Evolutionary conservation across 2,329 filamentous ascomycete species (phyloP).

Genomic region (Pseudopithomyces chartarum): DNA sequence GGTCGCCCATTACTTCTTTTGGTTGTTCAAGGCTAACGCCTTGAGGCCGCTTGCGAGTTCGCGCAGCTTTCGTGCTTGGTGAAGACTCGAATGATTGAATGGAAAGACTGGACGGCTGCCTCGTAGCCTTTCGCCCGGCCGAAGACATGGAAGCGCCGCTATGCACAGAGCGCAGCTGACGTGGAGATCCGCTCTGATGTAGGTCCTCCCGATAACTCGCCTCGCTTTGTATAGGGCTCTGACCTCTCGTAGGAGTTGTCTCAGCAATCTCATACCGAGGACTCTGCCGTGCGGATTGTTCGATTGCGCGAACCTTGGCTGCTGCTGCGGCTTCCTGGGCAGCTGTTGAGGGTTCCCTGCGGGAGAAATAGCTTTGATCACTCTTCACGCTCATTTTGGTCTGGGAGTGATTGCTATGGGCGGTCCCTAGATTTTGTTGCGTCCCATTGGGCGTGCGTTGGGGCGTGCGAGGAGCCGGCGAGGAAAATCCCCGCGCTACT

Average conservation of each 20-base stretch:
- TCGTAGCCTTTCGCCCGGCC: constrained; percentile 61
- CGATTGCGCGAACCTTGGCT: constrained; percentile 44
- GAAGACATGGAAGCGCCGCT: constrained; percentile 62
- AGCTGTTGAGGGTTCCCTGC: constrained; percentile 26
- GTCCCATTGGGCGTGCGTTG: constrained; percentile 64
- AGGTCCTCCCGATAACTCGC: constrained; percentile 67
- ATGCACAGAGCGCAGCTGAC: constrained; percentile 52
- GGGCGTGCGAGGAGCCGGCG: constrained; percentile 65
- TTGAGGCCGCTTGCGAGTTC: constrained; percentile 58
- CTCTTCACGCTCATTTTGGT: constrained; percentile 56
- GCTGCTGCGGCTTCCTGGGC: constrained; percentile 41
- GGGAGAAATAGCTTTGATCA: constrained; percentile 52
- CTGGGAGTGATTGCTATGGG: constrained; percentile 64
- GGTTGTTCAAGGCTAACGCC: constrained; percentile 58
- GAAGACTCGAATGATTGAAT: constrained; percentile 64
- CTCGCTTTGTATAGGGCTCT: constrained; percentile 91
- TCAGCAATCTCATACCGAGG: constrained; percentile 45
- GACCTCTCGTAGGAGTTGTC: constrained; percentile 58
- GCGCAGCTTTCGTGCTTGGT: constrained; percentile 61
- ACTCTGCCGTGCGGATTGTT: constrained; percentile 37
- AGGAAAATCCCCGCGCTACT: constrained; percentile 64
- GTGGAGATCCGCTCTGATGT: constrained; percentile 44
- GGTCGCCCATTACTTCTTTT: constrained; percentile 52
- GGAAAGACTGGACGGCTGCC: constrained; percentile 61
- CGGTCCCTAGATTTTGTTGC: constrained; percentile 66